These are phyloP conservation scores for Hortiboletus campestris DNA, from an alignment of 768 basidiomycete species.

Conservation along the genomic window DNA sequence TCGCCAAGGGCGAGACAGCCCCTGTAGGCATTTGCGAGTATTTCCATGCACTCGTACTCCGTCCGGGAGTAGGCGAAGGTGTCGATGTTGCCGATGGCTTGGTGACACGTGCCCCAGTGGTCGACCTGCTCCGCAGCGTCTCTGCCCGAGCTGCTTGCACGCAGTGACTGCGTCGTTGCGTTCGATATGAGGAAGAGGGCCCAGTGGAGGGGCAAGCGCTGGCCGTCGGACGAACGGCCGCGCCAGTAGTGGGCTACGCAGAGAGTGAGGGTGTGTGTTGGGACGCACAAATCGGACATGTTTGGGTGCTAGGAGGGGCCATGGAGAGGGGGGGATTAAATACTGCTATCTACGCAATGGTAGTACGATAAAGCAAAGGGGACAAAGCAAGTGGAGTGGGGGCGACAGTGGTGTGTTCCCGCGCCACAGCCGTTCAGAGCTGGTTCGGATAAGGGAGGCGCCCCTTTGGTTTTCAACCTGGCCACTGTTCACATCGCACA, in stretches of 20 bases:
- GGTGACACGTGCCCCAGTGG: conserved; percentile 33
- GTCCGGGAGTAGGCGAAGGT: conserved; percentile 26
- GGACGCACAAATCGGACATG: conserved; percentile 18
- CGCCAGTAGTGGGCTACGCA: conserved; percentile 34
- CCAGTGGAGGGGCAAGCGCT: conserved; percentile 29
- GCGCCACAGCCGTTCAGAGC: conserved; percentile 25
- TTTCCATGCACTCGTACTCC: conserved; percentile 31
- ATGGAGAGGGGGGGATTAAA: not conserved
- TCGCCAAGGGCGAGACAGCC: conserved; percentile 28
- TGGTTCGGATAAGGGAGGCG: not conserved
- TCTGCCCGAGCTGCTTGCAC: conserved; percentile 19
- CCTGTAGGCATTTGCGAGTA: conserved; percentile 28
- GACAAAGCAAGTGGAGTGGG: conserved; percentile 13
- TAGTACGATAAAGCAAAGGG: conserved; percentile 14
- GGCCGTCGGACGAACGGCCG: conserved; percentile 18
- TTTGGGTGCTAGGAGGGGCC: not conserved
- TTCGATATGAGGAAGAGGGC: conserved; percentile 30
- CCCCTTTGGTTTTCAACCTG: conserved; percentile 24
- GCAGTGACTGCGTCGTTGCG: conserved; percentile 21
- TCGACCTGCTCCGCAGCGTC: conserved; percentile 24
- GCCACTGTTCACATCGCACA: conserved; percentile 26
- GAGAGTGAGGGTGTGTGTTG: conserved; percentile 19
- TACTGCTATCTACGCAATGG: conserved; percentile 9
- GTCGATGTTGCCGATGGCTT: conserved; percentile 30
- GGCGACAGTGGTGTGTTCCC: conserved; percentile 22